phyloP scores from a whole-genome alignment of 495 filamentous ascomycete genomes.

The Stereocaulon alpinum region DNA sequence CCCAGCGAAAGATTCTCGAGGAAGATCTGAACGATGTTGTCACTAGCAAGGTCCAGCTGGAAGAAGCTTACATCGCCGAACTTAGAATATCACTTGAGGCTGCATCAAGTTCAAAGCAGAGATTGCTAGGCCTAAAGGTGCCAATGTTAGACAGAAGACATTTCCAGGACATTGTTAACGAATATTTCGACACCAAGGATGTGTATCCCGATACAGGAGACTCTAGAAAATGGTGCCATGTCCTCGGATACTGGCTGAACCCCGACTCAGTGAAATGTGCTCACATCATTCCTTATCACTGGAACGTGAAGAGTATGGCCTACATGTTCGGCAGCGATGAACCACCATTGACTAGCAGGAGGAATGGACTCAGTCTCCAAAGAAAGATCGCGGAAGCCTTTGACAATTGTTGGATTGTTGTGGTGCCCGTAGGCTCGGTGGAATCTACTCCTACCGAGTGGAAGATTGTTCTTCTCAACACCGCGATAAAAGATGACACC shows the following conservation, averaged over 20 bases:
- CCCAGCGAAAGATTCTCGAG: background rate
- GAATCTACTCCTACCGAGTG: conserved; percentile 2
- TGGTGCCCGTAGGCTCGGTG: conserved; percentile 1
- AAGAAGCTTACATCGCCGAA: background rate
- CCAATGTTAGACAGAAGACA: background rate
- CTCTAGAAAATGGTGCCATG: background rate
- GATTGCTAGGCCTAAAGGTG: background rate
- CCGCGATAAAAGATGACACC: background rate
- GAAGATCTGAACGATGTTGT: background rate
- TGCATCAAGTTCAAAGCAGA: background rate
- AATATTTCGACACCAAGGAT: background rate
- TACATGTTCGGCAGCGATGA: conserved; percentile 6
- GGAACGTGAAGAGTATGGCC: background rate
- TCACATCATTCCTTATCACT: conserved; percentile 5
- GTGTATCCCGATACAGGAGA: background rate
- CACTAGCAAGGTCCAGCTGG: background rate
- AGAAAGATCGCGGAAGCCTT: background rate
- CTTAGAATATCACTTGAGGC: background rate
- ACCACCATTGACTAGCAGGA: background rate
- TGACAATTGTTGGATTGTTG: background rate
- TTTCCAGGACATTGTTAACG: background rate
- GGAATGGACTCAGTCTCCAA: background rate
- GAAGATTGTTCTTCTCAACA: conserved; percentile 6
- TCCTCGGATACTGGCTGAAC: background rate
- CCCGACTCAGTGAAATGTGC: conserved; percentile 2